Evolutionary conservation across 2,329 filamentous ascomycete genomes (phyloP).

Genomic region (Periconia sp.): DNA sequence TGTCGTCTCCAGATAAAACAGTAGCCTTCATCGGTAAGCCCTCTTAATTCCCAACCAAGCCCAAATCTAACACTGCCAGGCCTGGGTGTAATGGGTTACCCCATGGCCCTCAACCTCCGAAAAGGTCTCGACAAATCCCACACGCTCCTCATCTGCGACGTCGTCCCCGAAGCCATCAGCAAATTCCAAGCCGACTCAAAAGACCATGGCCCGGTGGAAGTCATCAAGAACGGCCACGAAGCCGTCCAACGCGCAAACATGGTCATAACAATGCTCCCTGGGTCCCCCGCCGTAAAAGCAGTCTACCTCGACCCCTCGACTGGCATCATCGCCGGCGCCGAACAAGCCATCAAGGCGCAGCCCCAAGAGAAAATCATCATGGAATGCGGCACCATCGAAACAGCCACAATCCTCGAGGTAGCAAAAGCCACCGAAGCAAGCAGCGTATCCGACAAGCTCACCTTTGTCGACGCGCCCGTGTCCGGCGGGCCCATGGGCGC

Average conservation of each 20-base stretch:
- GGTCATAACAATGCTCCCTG: conserved; percentile 52
- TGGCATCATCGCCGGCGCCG: conserved; percentile 50
- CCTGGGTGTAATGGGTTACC: conserved; percentile 51
- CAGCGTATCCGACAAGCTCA: conserved; percentile 61
- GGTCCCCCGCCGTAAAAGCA: conserved; percentile 41
- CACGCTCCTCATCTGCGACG: conserved; percentile 47
- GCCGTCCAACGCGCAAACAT: conserved; percentile 47
- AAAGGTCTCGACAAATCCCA: conserved; percentile 39
- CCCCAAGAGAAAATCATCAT: conserved; percentile 77
- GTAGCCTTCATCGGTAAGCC: conserved; percentile 31
- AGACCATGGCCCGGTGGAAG: conserved; percentile 43
- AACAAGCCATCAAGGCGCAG: conserved; percentile 44
- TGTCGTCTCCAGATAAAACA: conserved; percentile 26
- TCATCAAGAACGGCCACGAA: conserved; percentile 46
- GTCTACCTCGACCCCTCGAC: conserved; percentile 50
- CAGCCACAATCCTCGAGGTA: conserved; percentile 77
- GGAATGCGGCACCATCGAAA: conserved; percentile 97
- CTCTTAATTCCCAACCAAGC: not conserved
- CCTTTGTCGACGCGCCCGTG: conserved; percentile 92
- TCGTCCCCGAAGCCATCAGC: conserved; percentile 44
- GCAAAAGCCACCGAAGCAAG: conserved; percentile 67
- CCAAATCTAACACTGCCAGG: conserved; percentile 25
- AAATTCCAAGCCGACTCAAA: conserved; percentile 47
- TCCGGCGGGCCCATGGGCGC: conserved; percentile 93
- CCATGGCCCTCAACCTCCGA: conserved; percentile 50